Percentiles rank a stretch among this genome's conserved stretches.
These are phyloP conservation scores for Exophiala alcalophila DNA, from an alignment of 2,329 filamentous ascomycete species.

Conservation along the genomic window DNA sequence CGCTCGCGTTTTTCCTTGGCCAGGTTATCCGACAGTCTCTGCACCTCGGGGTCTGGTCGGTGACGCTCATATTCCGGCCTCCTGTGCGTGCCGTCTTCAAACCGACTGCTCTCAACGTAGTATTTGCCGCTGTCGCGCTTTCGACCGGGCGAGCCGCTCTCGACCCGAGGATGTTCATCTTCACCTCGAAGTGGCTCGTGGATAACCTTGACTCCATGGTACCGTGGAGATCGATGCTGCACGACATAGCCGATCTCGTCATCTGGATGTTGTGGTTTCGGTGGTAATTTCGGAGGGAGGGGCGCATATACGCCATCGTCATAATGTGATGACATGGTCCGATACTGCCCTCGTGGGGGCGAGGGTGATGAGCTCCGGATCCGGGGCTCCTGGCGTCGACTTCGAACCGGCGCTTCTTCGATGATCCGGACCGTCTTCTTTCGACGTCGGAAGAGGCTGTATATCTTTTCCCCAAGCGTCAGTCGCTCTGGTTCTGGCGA, in stretches of 20 bases:
- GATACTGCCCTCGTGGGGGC: slow-evolving; percentile 20
- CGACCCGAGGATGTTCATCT: slow-evolving; percentile 22
- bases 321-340: slow-evolving; percentile 17
- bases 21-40: slow-evolving; percentile 15
- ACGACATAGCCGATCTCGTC: slow-evolving; percentile 7
- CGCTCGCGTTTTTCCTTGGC: slow-evolving; percentile 17
- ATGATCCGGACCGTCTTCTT: slow-evolving; percentile 23
- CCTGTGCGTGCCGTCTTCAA: slow-evolving; percentile 1
- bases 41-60: slow-evolving; percentile 18
- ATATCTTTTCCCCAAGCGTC: slow-evolving; percentile 24
- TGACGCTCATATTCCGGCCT: slow-evolving; percentile 22
- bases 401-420: slow-evolving; percentile 24
- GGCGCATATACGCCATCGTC: slow-evolving; percentile 22
- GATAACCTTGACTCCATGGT: slow-evolving; percentile 17
- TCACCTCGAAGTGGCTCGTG: slow-evolving; percentile 15
- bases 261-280: slow-evolving; percentile 10
- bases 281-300: slow-evolving; percentile 22
- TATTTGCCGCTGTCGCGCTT: slow-evolving; percentile 25
- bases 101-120: slow-evolving; percentile 4
- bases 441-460: slow-evolving; percentile 23
- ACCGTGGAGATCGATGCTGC: slow-evolving; percentile 16
- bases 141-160: slow-evolving; percentile 15
- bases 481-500: slow-evolving; percentile 12
- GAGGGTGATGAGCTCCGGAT: slow-evolving; percentile 15
- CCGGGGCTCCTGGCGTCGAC: slow-evolving; percentile 15